A percentile compares a stretch with the other conserved stretches of the same genome.
Conservation (phyloP, 495 filamentous ascomycete species). For the Halenospora varia region DNA sequence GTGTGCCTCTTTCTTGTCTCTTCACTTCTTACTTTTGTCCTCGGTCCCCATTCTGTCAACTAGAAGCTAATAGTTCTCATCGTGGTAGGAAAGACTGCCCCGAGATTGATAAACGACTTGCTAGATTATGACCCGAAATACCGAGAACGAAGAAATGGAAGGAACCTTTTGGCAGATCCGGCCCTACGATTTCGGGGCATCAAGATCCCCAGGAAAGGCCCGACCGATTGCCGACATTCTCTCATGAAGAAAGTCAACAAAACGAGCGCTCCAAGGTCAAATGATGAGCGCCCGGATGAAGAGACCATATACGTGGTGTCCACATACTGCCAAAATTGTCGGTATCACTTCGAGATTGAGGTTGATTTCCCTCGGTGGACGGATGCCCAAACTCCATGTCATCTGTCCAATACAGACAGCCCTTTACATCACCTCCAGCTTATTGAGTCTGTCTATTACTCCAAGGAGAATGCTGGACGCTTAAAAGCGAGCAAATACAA, state of each 20-base stretch:
- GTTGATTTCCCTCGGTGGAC: constrained; percentile 12
- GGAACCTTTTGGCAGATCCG: constrained; percentile 20
- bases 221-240: constrained; percentile 22
- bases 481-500: constrained; percentile 16
- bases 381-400: constrained; percentile 9
- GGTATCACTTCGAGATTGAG: constrained; percentile 18
- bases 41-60: background rate
- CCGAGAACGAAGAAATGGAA: constrained; percentile 6
- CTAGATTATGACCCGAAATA: constrained; percentile 23
- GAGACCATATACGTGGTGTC: constrained; percentile 14
- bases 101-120: constrained; percentile 23
- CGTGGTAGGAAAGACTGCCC: constrained; percentile 24
- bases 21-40: background rate
- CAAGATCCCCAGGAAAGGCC: background rate
- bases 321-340: constrained; percentile 22
- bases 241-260: constrained; percentile 17
- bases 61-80: constrained; percentile 5
- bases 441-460: background rate
- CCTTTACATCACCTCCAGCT: constrained; percentile 24
- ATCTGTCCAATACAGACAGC: constrained; percentile 11
- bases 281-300: constrained; percentile 10
- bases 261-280: constrained; percentile 8
- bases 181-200: constrained; percentile 12
- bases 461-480: constrained; percentile 3
- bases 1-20: constrained; percentile 6